Percentiles rank a stretch among this genome's conserved stretches.
Conservation (phyloP, 352 stramenopile genomes). For the Halophytophthora batemanensis region DNA sequence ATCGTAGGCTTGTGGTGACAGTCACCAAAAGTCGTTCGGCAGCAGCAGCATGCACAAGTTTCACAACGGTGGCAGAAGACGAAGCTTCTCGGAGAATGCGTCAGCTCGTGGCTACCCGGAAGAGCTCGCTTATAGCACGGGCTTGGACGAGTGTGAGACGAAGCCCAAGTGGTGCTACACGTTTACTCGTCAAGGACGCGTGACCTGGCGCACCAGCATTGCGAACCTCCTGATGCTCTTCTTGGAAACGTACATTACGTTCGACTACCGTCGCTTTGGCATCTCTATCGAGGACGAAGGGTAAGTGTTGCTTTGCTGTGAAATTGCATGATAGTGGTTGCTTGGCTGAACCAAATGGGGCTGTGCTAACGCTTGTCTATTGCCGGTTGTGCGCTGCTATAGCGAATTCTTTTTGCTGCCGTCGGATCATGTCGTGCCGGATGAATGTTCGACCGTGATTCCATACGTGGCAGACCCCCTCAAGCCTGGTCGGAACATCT, state of each 20-base stretch:
- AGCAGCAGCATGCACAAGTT: slow-evolving; percentile 15
- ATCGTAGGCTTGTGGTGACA: slow-evolving; percentile 64
- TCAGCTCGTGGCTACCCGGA: slow-evolving; percentile 16
- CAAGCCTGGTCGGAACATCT: slow-evolving; percentile 58
- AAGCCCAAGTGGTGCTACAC: slow-evolving; percentile 55
- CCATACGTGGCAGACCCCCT: slow-evolving; percentile 79
- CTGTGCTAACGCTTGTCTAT: neutral
- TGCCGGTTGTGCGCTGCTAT: slow-evolving; percentile 8
- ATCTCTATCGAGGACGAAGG: slow-evolving; percentile 71
- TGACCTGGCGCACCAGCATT: slow-evolving; percentile 70
- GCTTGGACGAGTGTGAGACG: slow-evolving; percentile 4
- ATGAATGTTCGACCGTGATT: slow-evolving; percentile 38
- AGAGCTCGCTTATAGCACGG: slow-evolving; percentile 15
- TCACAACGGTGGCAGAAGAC: slow-evolving; percentile 16
- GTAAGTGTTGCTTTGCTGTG: slow-evolving; percentile 23
- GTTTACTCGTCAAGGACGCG: slow-evolving; percentile 57
- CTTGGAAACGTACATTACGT: slow-evolving; percentile 81
- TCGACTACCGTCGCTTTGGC: slow-evolving; percentile 80
- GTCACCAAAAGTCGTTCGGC: slow-evolving; percentile 52
- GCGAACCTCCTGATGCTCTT: slow-evolving; percentile 74
- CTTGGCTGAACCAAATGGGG: neutral
- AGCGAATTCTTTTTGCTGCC: slow-evolving; percentile 77
- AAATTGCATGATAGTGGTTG: neutral
- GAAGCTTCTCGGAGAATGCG: slow-evolving; percentile 33
- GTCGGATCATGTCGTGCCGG: slow-evolving; percentile 32